Percentiles rank a stretch among this genome's conserved stretches.
phyloP scores from a whole-genome alignment of 2,329 filamentous ascomycete species.

The Karstenula rhodostoma region DNA sequence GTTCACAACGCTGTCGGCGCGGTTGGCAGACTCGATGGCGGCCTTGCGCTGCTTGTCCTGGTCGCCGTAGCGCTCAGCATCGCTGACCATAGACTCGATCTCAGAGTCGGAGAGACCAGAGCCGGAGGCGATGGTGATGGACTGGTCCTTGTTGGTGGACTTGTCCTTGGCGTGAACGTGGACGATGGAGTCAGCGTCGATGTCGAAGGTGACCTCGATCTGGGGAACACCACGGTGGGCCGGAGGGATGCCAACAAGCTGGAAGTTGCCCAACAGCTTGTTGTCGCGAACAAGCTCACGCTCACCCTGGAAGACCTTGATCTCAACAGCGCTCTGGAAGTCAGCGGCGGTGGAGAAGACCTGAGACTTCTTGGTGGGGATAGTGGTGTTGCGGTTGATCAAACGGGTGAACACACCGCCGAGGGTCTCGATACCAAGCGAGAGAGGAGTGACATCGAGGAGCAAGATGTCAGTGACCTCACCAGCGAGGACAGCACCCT shows the following conservation, averaged over 20 bases:
- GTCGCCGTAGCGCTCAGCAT: slow-evolving; percentile 96
- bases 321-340: slow-evolving; percentile 98
- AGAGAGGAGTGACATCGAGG: slow-evolving; percentile 93
- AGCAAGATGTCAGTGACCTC: slow-evolving; percentile 96
- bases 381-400: slow-evolving; percentile 99
- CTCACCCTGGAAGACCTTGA: slow-evolving; percentile 99
- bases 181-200: slow-evolving; percentile 96
- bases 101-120: slow-evolving; percentile 94
- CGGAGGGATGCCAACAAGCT: slow-evolving; percentile 95
- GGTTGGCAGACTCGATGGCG: slow-evolving; percentile 96
- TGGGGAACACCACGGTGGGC: slow-evolving; percentile 96
- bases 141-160: slow-evolving; percentile 99
- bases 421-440: slow-evolving; percentile 97
- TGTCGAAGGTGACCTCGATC: slow-evolving; percentile 98
- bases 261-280: slow-evolving; percentile 99
- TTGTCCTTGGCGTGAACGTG: slow-evolving; percentile 99
- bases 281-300: slow-evolving; percentile 98
- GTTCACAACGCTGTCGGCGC: slow-evolving; percentile 93
- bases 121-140: slow-evolving; percentile 97
- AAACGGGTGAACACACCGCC: slow-evolving; percentile 97
- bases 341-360: slow-evolving; percentile 97
- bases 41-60: slow-evolving; percentile 96
- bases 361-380: slow-evolving; percentile 99
- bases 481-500: slow-evolving; percentile 95
- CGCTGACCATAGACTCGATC: slow-evolving; percentile 97